Evolutionary conservation across 805 yeast species (phyloP).

Genomic region (Nakazawaea anatomiae): DNA sequence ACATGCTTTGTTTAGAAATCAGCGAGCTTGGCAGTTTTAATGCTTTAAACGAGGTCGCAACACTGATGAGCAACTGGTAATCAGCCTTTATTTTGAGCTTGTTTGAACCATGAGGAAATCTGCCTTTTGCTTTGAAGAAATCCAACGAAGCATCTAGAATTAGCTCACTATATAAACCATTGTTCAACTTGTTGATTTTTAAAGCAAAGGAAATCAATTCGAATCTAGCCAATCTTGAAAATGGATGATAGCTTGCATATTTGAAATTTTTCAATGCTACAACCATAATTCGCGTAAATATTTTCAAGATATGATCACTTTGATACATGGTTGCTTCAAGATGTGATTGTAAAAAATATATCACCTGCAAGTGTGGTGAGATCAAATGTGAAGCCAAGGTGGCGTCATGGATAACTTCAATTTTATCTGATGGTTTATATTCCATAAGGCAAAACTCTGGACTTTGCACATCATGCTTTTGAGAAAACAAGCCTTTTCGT

Average conservation of each 20-base stretch:
- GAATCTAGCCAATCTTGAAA: constrained; percentile 67
- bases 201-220: constrained; percentile 67
- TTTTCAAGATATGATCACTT: constrained; percentile 60
- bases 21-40: constrained; percentile 17
- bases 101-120: constrained; percentile 85
- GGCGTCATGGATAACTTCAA: constrained; percentile 47
- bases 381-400: constrained; percentile 38
- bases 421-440: constrained; percentile 77
- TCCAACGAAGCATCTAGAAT: constrained; percentile 64
- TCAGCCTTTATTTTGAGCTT: constrained; percentile 67
- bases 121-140: constrained; percentile 65
- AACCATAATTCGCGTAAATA: constrained; percentile 57
- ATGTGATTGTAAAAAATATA: constrained; percentile 64
- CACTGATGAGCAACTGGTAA: constrained; percentile 43
- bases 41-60: constrained; percentile 19
- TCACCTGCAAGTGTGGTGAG: constrained; percentile 66
- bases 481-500: constrained; percentile 60
- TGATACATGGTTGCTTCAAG: constrained; percentile 75
- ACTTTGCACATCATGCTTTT: constrained; percentile 42
- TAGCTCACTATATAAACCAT: constrained; percentile 42
- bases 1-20: constrained; percentile 46
- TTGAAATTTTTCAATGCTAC: constrained; percentile 47
- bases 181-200: constrained; percentile 33
- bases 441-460: constrained; percentile 78
- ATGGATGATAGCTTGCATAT: constrained; percentile 76